These are phyloP conservation scores for Thraustotheca clavata DNA, from an alignment of 352 stramenopile genomes.

Conservation along the genomic window DNA sequence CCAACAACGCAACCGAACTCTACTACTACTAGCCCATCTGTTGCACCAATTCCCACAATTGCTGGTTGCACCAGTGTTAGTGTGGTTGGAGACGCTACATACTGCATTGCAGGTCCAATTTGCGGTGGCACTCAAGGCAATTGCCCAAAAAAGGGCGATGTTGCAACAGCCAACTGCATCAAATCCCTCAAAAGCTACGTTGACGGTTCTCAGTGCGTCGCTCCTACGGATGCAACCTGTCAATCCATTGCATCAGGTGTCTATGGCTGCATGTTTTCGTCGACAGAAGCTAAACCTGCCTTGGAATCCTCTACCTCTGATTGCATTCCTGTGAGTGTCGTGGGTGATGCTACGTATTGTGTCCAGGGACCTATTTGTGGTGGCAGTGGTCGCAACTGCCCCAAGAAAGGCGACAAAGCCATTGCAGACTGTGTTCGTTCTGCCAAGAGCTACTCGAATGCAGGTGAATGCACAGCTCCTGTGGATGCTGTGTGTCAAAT, in stretches of 20 bases:
- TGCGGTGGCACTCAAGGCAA: constrained; percentile 25
- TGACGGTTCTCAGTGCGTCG: constrained; percentile 24
- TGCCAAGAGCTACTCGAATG: constrained; percentile 24
- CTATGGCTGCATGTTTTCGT: constrained; percentile 34
- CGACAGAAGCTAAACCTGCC: neutral
- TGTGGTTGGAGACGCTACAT: constrained; percentile 35
- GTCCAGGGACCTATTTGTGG: constrained; percentile 35
- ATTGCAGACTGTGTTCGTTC: constrained; percentile 26
- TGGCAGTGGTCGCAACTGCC: constrained; percentile 26
- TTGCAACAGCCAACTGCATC: constrained; percentile 29
- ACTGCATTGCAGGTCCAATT: constrained; percentile 35
- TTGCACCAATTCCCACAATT: neutral
- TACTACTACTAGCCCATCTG: neutral
- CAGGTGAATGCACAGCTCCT: constrained; percentile 26
- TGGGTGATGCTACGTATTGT: constrained; percentile 40
- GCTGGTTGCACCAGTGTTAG: constrained; percentile 28
- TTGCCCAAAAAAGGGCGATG: constrained; percentile 34
- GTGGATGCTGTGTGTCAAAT: constrained; percentile 36
- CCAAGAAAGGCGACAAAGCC: constrained; percentile 29
- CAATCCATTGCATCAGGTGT: constrained; percentile 18
- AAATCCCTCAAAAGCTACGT: constrained; percentile 23
- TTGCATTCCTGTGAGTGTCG: constrained; percentile 33
- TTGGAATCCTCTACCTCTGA: neutral
- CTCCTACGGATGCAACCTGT: constrained; percentile 33
- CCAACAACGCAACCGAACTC: neutral